phyloP scores from a whole-genome alignment of 169 alveolate genomes.

The Pseudocohnilembus persalinus region DNA sequence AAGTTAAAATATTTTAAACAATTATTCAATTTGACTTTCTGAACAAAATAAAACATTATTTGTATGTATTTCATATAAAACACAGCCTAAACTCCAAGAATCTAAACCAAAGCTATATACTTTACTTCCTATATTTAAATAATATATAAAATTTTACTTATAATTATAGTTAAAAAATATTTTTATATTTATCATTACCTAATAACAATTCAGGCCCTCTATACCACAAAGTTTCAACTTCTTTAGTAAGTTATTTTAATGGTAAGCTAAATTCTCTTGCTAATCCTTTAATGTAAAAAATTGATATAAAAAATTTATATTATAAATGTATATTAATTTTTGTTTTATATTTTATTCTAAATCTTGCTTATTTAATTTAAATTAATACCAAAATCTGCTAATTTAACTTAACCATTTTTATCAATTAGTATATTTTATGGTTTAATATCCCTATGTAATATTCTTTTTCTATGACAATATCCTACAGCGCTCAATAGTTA shows the following conservation, averaged over 20 bases:
- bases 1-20: conserved; percentile 67
- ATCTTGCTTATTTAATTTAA: too few relatives aligned
- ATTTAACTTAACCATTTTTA: conserved; percentile 57
- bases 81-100: conserved; percentile 75
- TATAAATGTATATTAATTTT: too few relatives aligned
- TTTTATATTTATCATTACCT: conserved; percentile 65
- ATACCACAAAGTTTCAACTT: conserved; percentile 71
- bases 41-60: conserved; percentile 58
- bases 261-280: conserved; percentile 68
- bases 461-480: conserved; percentile 67
- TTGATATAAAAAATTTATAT: too few relatives aligned
- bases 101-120: conserved; percentile 69
- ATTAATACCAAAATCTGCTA: conserved; percentile 81
- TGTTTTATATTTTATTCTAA: too few relatives aligned
- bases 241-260: conserved; percentile 60
- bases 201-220: conserved; percentile 78
- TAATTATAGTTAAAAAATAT: conserved; percentile 62
- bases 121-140: not conserved
- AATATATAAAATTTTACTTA: too few relatives aligned
- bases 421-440: conserved; percentile 74
- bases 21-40: conserved; percentile 65
- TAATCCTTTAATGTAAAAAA: conserved; percentile 4
- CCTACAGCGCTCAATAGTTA: conserved; percentile 51
- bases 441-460: conserved; percentile 77
- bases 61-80: conserved; percentile 72